A percentile compares a stretch with the other conserved stretches of the same genome.
Conservation (phyloP, 441 rosid genomes). For the Populus hybrid region DNA sequence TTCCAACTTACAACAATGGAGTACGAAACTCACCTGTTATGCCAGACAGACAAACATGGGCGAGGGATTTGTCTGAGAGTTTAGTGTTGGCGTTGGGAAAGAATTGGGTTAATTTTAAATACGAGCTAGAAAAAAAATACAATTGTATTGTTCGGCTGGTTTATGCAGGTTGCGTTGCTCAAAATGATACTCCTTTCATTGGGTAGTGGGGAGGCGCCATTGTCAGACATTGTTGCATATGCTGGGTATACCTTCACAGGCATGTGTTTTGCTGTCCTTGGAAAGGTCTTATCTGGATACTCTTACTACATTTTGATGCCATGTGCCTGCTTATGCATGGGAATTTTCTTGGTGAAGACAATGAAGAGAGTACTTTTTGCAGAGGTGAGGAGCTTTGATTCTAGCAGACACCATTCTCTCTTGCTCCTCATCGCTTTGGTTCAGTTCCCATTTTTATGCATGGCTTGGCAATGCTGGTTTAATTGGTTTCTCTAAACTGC, state of each 20-base stretch:
- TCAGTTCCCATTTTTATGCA: constrained; percentile 65
- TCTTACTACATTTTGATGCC: no score
- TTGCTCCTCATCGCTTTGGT: constrained; percentile 80
- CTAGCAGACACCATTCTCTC: constrained; percentile 82
- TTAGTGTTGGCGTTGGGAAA: background rate
- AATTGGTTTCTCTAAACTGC: constrained; percentile 69
- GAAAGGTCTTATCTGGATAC: no score
- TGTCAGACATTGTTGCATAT: constrained; percentile 73
- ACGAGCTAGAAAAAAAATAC: no score
- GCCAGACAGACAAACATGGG: background rate
- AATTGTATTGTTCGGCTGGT: constrained; percentile 78
- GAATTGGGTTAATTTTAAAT: background rate
- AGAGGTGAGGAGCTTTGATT: constrained; percentile 74
- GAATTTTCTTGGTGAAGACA: constrained; percentile 54
- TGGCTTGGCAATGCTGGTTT: constrained; percentile 89
- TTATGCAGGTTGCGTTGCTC: constrained; percentile 70
- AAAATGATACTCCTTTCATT: constrained; percentile 71
- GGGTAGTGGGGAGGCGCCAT: constrained; percentile 85
- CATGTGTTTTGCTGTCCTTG: no score
- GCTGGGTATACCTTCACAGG: no score
- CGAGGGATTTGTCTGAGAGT: no score
- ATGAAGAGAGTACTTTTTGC: constrained; percentile 86
- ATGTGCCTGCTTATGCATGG: no score
- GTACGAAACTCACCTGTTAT: background rate
- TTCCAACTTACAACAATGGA: background rate